Base-by-base conservation (phyloP, 1,284 basidiomycete species). In the Pseudozyma sp. region DNA sequence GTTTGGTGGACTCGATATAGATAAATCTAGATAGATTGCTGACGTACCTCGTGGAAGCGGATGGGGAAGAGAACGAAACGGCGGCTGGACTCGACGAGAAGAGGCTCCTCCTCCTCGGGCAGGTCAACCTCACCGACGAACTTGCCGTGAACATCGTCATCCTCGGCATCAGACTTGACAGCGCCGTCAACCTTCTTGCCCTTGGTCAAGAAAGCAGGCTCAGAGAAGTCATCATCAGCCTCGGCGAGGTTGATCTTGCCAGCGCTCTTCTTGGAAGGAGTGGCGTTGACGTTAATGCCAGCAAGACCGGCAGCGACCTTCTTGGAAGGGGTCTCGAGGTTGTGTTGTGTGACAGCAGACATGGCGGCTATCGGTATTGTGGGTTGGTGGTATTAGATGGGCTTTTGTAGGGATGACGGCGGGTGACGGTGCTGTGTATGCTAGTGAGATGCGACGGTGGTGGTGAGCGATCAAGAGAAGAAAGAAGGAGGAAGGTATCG, bases 1-100 rank as follows among this genome's bases (percentile, higher is more conserved):
- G 34, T n/a, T n/a, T 10, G 18, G 43, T n/a, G 43, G 43, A 44
- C 4, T 13, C 1, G 18, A 18, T 18, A 50, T 52, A 14, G 35
- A 42, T 14, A 31, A 34, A n/a, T 9, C 19, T 9, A 8, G 8
- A 48, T n/a, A 54, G 42, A 18, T n/a, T 6, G 45, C 2, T 10
- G n/a, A 72, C 81, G 62, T 64, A 82, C 81, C 78, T 85, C 83
- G 70, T 85, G 78, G 78, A 76, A 85, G 48, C 82, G 82, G 66
- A 85, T 85, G 59, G 83, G 83, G 80, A 85, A 85, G 47, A 85
- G 79, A 35, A 85, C 83, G 66, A 85, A 85, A 43, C 83, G 82
- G 36, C 81, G 77, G 54, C 56, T 70, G 73, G 76, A 80, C 66
- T 84, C 82, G 44, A 78, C 70, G 42, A 85, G 81, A 13, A 85